A percentile compares a stretch with the other conserved stretches of the same genome.
Conservation (phyloP, 768 basidiomycete species). For the Calvatia gigantea region DNA sequence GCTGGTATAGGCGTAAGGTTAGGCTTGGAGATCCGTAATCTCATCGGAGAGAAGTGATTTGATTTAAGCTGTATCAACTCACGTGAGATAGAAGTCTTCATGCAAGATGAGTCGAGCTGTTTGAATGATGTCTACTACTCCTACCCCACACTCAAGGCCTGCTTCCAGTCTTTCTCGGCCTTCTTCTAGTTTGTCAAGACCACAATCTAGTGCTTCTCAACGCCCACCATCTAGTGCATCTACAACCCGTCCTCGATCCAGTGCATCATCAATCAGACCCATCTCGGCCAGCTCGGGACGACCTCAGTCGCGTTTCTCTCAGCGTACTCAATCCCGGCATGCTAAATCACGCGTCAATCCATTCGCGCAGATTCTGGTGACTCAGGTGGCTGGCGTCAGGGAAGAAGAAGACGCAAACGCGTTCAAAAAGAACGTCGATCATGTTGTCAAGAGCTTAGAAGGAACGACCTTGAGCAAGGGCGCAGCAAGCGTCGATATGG, state of each 20-base stretch:
- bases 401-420: constrained; percentile 36
- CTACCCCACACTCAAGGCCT: constrained; percentile 30
- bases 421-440: constrained; percentile 49
- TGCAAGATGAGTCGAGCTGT: neutral
- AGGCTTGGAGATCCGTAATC: too few species aligned
- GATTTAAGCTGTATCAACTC: too few species aligned
- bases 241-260: constrained; percentile 8
- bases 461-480: constrained; percentile 50
- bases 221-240: constrained; percentile 35
- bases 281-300: constrained; percentile 22
- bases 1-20: too few species aligned
- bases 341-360: constrained; percentile 54
- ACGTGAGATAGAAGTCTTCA: neutral
- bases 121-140: constrained; percentile 3
- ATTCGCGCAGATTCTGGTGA: constrained; percentile 49
- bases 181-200: constrained; percentile 36
- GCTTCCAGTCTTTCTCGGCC: constrained; percentile 49
- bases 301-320: constrained; percentile 39
- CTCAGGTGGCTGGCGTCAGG: constrained; percentile 49
- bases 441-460: constrained; percentile 58
- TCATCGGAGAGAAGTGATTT: too few species aligned
- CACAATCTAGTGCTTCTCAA: constrained; percentile 24
- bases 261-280: constrained; percentile 12
- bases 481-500: constrained; percentile 54
- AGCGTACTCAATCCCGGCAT: constrained; percentile 47